Base-by-base conservation (phyloP, 2,329 filamentous ascomycete genomes). In the Scolecobasidium constrictum region DNA sequence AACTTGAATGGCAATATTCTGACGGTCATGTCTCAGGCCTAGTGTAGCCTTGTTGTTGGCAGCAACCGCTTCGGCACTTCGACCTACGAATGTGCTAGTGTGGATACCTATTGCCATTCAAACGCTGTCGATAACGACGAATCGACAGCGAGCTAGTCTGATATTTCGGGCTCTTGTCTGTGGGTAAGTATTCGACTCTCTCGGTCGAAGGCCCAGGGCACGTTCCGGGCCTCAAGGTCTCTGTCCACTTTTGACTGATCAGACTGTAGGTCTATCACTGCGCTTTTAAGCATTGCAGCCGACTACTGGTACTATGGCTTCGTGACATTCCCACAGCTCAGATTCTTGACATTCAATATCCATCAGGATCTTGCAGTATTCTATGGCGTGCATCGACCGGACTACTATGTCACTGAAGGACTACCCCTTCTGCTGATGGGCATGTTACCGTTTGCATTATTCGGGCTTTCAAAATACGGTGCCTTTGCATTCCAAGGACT, bases 341-440 rank as follows among this genome's bases (percentile, higher is more conserved):
- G 82, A 44, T 96, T 87, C 65, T 72, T 96, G 45, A 77, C 90
- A 56, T 90, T 95, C 69, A 98, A 98, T 64, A 72, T 98, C 43
- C 77, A 81, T 16, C 83, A 93, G 59, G 84, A 83, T 5, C 72
- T 98, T 4, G 86, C 92, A 19, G 77, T 90, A 38, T 96, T 96
- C 62, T 98, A 98, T 58, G 92, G 92, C 17, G 75, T 69, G 38
- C 96, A 94, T 62, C 78, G 86, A 48, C 82, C 82, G 73, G 87
- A 95, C 61, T 98, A 96, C 65, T 98, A 95, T 60, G 63, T 94
- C 21, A 82, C 84, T 0, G 88, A 98, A 63, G 92, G 87, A 4
- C 71, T 94, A 19, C 90, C 92, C 2, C 72, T 96, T 0, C 75
- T 95, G 4, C 79, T 92, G 22, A 94, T 83, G 6, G 88, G 86